Evolutionary conservation across 1,284 basidiomycete genomes (phyloP).

Genomic region (Anthracocystis panici-leucophaei): DNA sequence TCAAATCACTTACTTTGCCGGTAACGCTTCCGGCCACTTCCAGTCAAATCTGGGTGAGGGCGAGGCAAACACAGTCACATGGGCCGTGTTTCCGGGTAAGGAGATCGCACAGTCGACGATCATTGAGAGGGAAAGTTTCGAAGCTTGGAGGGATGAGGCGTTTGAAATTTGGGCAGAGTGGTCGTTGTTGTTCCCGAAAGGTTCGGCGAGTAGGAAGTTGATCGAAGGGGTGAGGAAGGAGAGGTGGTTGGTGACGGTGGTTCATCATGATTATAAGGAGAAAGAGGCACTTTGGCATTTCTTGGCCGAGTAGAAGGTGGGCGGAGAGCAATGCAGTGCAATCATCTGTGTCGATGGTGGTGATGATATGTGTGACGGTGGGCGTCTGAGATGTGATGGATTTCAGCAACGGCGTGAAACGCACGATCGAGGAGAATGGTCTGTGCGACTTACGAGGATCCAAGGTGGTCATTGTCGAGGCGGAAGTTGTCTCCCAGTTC

Average conservation of each 20-base stretch:
- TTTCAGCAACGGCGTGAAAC: not conserved
- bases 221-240: constrained; percentile 80
- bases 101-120: constrained; percentile 72
- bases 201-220: constrained; percentile 79
- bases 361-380: constrained; percentile 11
- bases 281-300: constrained; percentile 80
- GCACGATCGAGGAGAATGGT: not conserved
- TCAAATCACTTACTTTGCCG: constrained; percentile 87
- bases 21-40: constrained; percentile 73
- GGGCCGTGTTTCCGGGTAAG: constrained; percentile 71
- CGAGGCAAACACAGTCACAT: constrained; percentile 72
- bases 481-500: constrained; percentile 27
- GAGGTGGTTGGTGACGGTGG: constrained; percentile 91
- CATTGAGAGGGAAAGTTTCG: constrained; percentile 72
- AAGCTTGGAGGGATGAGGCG: constrained; percentile 82
- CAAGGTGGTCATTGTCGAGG: constrained; percentile 15
- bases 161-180: constrained; percentile 97
- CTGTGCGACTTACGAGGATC: constrained; percentile 5
- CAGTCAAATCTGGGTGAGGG: constrained; percentile 68
- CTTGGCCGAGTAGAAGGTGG: constrained; percentile 25
- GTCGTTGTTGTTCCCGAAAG: constrained; percentile 85
- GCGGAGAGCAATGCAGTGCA: too few relatives aligned
- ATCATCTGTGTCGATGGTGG: constrained; percentile 21
- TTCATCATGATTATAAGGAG: constrained; percentile 93
- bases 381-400: not conserved